phyloP scores from a whole-genome alignment of 2,329 filamentous ascomycete genomes.

The Aspergillus sp. region DNA sequence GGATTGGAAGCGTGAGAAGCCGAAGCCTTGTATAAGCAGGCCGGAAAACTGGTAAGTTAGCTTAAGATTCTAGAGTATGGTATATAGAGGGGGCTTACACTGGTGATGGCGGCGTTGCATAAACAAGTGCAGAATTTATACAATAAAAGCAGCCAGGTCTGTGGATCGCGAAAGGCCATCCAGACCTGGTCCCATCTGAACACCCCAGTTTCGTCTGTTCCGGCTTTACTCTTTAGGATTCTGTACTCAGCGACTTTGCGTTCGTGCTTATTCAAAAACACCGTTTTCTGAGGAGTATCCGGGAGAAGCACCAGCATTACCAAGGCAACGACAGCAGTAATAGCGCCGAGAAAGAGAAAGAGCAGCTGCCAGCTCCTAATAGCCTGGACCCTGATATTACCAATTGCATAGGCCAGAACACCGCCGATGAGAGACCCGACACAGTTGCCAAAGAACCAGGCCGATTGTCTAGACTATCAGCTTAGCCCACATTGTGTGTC shows the following conservation, averaged over 20 bases:
- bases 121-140: constrained; percentile 34
- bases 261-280: constrained; percentile 45
- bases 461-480: constrained; percentile 24
- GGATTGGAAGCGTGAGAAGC: constrained; percentile 36
- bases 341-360: constrained; percentile 32
- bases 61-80: not conserved
- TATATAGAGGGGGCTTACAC: constrained; percentile 9
- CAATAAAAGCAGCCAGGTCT: constrained; percentile 34
- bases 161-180: constrained; percentile 29
- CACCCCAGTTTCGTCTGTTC: constrained; percentile 52
- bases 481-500: not conserved
- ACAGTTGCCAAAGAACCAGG: constrained; percentile 37
- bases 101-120: constrained; percentile 36
- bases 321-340: constrained; percentile 24
- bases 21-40: constrained; percentile 39
- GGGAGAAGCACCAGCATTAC: constrained; percentile 24
- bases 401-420: constrained; percentile 31
- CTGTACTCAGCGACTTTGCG: constrained; percentile 52
- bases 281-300: constrained; percentile 37
- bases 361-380: constrained; percentile 31
- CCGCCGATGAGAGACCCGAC: constrained; percentile 30
- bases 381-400: constrained; percentile 19
- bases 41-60: constrained; percentile 27
- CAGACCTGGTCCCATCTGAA: constrained; percentile 47
- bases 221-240: constrained; percentile 52